phyloP scores from a whole-genome alignment of 2,329 filamentous ascomycete genomes.

The Verruconis gallopava region DNA sequence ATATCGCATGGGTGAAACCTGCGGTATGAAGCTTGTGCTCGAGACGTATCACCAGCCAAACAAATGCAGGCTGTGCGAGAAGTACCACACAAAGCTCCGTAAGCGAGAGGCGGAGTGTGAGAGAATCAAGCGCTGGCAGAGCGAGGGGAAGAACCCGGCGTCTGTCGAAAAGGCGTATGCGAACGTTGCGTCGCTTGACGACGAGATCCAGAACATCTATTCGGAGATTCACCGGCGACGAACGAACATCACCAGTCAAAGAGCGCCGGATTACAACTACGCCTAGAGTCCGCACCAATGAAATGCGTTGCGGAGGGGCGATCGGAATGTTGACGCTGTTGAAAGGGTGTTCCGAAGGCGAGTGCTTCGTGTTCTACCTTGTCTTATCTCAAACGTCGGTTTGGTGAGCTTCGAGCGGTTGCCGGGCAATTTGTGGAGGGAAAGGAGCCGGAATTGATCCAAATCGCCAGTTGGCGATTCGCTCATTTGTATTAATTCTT shows the following conservation, averaged over 20 bases:
- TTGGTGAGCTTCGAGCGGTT: neutral
- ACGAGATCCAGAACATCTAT: slow-evolving; percentile 54
- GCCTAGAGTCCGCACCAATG: neutral
- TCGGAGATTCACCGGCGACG: slow-evolving; percentile 38
- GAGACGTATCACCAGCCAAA: slow-evolving; percentile 49
- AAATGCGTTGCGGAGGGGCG: neutral
- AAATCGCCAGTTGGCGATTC: slow-evolving; percentile 6
- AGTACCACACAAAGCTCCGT: slow-evolving; percentile 63
- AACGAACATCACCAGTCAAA: neutral
- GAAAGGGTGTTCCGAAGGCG: neutral
- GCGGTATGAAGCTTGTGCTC: slow-evolving; percentile 83
- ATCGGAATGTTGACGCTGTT: neutral
- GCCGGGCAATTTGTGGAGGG: neutral
- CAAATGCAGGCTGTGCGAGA: slow-evolving; percentile 75
- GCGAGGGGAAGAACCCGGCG: slow-evolving; percentile 49
- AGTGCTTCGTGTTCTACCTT: slow-evolving; percentile 2
- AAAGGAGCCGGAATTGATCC: neutral
- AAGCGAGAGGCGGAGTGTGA: slow-evolving; percentile 10
- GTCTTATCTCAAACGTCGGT: neutral
- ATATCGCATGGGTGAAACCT: slow-evolving; percentile 91
- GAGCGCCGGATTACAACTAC: slow-evolving; percentile 1
- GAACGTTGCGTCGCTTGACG: slow-evolving; percentile 57
- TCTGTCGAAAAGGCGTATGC: slow-evolving; percentile 55
- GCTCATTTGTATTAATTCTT: slow-evolving; percentile 6
- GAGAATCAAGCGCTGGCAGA: slow-evolving; percentile 20